phyloP scores from a whole-genome alignment of 345 rosid species.

The Punica granatum region DNA sequence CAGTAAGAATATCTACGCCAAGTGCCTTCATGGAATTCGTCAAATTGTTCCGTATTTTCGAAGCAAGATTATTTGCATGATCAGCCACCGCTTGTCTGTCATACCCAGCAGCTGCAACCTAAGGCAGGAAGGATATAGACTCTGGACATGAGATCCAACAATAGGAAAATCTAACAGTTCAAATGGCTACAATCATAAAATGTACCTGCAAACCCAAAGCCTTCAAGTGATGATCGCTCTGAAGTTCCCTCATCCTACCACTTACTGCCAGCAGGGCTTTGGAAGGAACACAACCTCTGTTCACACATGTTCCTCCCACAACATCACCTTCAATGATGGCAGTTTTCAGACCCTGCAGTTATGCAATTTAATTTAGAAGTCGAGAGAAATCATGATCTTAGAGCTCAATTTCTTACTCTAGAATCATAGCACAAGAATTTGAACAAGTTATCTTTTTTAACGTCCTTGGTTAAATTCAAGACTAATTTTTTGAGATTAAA shows the following conservation, averaged over 20 bases:
- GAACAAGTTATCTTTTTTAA: neutral
- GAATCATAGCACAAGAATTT: neutral
- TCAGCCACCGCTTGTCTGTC: constrained; percentile 96
- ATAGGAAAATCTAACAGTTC: neutral
- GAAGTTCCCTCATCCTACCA: constrained; percentile 94
- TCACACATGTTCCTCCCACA: constrained; percentile 96
- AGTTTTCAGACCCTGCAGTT: constrained; percentile 76
- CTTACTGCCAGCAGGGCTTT: constrained; percentile 97
- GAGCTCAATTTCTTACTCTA: neutral
- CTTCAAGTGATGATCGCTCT: constrained; percentile 91
- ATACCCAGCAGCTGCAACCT: constrained; percentile 94
- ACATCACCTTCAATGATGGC: constrained; percentile 97
- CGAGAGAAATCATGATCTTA: neutral
- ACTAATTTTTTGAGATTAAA: neutral
- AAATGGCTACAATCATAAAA: neutral
- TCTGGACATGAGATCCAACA: neutral
- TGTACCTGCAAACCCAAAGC: constrained; percentile 89
- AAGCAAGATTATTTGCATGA: constrained; percentile 90
- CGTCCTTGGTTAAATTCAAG: neutral
- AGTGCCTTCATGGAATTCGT: constrained; percentile 92
- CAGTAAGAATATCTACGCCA: constrained; percentile 93
- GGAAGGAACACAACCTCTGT: constrained; percentile 98
- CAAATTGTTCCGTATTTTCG: constrained; percentile 80
- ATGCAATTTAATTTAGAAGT: neutral
- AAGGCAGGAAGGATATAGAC: constrained; percentile 1